Percentiles rank a stretch among this genome's conserved stretches.
These are phyloP conservation scores for Aegilops tauschii DNA, from an alignment of 176 grass and related monocot genomes.

Conservation along the genomic window DNA sequence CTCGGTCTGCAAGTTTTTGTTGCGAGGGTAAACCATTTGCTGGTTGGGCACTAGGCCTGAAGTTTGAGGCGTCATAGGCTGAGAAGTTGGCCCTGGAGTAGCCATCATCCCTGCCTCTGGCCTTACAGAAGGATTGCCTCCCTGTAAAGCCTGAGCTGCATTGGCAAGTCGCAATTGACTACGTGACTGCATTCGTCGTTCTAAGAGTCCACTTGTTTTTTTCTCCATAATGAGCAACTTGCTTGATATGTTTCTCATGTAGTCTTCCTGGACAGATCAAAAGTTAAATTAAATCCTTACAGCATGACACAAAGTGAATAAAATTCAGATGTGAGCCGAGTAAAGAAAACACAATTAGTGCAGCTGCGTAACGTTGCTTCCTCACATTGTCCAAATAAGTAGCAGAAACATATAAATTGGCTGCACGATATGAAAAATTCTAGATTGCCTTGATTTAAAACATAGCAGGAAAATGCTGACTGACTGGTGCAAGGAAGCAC, in stretches of 20 bases:
- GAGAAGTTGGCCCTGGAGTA: background rate
- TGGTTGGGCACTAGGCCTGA: background rate
- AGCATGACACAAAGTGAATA: background rate
- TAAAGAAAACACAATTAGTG: background rate
- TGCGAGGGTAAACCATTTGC: background rate
- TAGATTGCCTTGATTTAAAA: background rate
- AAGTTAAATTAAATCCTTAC: background rate
- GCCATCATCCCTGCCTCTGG: background rate
- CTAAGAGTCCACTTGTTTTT: background rate
- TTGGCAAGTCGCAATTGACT: background rate
- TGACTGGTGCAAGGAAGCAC: background rate
- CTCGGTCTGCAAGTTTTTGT: background rate
- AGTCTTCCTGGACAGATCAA: background rate
- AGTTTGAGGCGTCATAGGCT: background rate
- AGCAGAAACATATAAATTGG: background rate
- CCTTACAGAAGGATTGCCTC: background rate
- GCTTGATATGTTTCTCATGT: constrained; percentile 8
- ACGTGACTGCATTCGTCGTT: background rate
- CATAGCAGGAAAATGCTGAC: background rate
- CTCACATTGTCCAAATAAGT: background rate
- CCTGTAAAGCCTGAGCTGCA: background rate
- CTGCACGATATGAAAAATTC: background rate
- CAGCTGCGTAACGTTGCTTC: background rate
- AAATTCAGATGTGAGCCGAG: background rate
- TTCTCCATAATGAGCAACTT: background rate